A percentile compares a stretch with the other conserved stretches of the same genome.
Conservation (phyloP, 768 basidiomycete genomes). For the Trametes punicea region DNA sequence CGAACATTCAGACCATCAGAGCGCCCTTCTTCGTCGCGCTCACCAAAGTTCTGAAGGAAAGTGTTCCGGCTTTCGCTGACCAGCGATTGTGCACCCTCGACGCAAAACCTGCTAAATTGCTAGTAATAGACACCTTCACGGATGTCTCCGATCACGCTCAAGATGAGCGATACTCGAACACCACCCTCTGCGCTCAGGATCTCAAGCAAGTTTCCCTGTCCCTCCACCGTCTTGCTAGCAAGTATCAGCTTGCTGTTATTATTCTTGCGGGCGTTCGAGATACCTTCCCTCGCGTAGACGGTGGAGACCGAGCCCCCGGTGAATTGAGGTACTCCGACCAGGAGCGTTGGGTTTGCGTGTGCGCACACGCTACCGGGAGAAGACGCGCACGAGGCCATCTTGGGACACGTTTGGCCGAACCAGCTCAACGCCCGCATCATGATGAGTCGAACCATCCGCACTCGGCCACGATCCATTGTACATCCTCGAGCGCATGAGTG, state of each 20-base stretch:
- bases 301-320: constrained; percentile 25
- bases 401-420: constrained; percentile 94
- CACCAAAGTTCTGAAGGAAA: constrained; percentile 49
- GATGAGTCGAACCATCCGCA: constrained; percentile 71
- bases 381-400: constrained; percentile 68
- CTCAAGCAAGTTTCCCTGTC: constrained; percentile 63
- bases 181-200: constrained; percentile 70
- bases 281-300: constrained; percentile 16
- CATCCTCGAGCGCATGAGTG: not conserved
- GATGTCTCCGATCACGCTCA: constrained; percentile 74
- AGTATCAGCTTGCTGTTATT: constrained; percentile 66
- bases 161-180: constrained; percentile 55
- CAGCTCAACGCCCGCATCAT: constrained; percentile 84
- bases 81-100: constrained; percentile 29
- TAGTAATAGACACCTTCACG: constrained; percentile 86
- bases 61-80: constrained; percentile 51
- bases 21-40: constrained; percentile 54
- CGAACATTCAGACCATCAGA: constrained; percentile 60
- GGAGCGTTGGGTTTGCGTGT: constrained; percentile 70
- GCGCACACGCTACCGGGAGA: constrained; percentile 57
- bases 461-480: constrained; percentile 47
- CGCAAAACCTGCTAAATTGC: constrained; percentile 62
- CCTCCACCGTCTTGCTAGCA: constrained; percentile 68
- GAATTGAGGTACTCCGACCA: constrained; percentile 68
- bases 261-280: constrained; percentile 70